Conservation (phyloP, 2,329 filamentous ascomycete genomes). For the Epichloe coenophiala region DNA sequence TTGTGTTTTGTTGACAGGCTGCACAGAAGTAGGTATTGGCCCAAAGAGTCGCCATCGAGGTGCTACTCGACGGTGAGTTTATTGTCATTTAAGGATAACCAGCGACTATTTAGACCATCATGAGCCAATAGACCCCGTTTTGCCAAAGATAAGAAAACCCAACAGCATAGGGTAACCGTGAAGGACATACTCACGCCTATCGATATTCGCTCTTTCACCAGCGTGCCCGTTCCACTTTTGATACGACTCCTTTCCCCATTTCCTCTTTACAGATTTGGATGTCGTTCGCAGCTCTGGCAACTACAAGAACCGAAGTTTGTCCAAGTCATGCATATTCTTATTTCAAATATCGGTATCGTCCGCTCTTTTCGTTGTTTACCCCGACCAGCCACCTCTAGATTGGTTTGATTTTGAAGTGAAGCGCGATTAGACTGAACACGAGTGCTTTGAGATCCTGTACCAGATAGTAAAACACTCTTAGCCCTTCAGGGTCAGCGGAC, state of each 20-base stretch:
- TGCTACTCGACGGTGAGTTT: not conserved
- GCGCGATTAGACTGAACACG: constrained; percentile 87
- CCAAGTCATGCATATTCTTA: too few relatives aligned
- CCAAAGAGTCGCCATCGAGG: not conserved
- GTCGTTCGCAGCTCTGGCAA: not conserved
- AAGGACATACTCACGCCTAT: not conserved
- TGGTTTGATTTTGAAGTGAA: constrained; percentile 94
- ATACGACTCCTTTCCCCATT: not conserved
- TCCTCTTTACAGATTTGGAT: not conserved
- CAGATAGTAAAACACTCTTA: constrained; percentile 96
- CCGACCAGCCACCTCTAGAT: constrained; percentile 31
- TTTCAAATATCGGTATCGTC: too few relatives aligned
- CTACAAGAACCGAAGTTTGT: too few relatives aligned
- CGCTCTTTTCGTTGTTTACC: not conserved
- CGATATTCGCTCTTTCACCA: too few relatives aligned
- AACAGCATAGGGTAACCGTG: too few relatives aligned
- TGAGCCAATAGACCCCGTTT: too few relatives aligned
- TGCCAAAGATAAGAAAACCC: too few relatives aligned
- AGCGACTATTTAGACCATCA: too few relatives aligned
- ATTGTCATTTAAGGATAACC: not conserved
- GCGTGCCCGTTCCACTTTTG: too few relatives aligned
- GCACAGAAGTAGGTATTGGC: too few relatives aligned
- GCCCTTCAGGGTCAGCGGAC: constrained; percentile 86
- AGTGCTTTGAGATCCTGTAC: constrained; percentile 95
- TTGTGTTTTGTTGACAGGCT: too few relatives aligned